phyloP scores from a whole-genome alignment of 2,329 filamentous ascomycete species.

The Westerdykella sp. region DNA sequence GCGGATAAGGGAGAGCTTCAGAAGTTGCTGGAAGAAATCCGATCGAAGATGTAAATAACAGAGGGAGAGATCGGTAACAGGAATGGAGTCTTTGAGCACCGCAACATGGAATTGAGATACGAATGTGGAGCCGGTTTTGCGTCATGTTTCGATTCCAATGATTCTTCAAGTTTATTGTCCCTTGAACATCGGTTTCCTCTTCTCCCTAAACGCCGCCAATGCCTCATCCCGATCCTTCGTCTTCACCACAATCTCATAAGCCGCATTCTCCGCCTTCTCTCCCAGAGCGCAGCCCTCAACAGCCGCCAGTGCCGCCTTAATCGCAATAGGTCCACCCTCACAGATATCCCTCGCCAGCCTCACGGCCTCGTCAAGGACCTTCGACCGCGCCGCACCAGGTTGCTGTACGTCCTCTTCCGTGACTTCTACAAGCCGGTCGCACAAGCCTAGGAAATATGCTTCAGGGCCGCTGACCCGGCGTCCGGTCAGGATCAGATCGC shows the following conservation, averaged over 20 bases:
- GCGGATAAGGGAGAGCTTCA: conserved; percentile 79
- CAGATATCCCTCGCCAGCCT: conserved; percentile 78
- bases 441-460: conserved; percentile 85
- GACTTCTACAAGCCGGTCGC: conserved; percentile 83
- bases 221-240: conserved; percentile 88
- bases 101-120: too few relatives aligned
- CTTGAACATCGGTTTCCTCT: conserved; percentile 63
- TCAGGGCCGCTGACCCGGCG: conserved; percentile 76
- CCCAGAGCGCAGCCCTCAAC: conserved; percentile 60
- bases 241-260: conserved; percentile 75
- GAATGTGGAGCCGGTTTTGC: too few relatives aligned
- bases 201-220: conserved; percentile 74
- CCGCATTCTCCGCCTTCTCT: conserved; percentile 76
- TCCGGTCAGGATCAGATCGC: conserved; percentile 85
- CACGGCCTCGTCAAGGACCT: conserved; percentile 69
- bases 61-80: conserved; percentile 11
- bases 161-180: conserved; percentile 34
- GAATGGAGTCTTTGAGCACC: neutral
- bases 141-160: too few relatives aligned
- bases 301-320: conserved; percentile 72
- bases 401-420: conserved; percentile 50
- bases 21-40: conserved; percentile 73
- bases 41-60: conserved; percentile 70
- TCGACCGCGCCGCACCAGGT: conserved; percentile 54
- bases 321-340: conserved; percentile 78